A percentile compares a stretch with the other conserved stretches of the same genome.
phyloP scores from a whole-genome alignment of 2,329 filamentous ascomycete genomes.

The Fusarium goolgardi region DNA sequence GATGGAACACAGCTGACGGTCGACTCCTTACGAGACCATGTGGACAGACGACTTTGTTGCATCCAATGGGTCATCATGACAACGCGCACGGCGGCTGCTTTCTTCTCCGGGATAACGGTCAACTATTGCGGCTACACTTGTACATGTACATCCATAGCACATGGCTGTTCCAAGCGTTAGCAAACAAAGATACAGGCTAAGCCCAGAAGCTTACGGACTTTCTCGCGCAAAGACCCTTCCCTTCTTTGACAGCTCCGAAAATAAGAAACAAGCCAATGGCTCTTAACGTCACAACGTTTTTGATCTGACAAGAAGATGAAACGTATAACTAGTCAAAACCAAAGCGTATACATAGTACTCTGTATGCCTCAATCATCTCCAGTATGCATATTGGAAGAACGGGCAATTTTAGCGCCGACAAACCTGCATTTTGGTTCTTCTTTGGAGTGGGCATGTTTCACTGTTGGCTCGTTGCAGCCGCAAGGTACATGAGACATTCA shows the following conservation, averaged over 20 bases:
- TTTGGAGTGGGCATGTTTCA: constrained; percentile 33
- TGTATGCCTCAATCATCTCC: neutral
- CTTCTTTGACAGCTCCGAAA: neutral
- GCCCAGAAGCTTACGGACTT: constrained; percentile 3
- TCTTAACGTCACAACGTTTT: neutral
- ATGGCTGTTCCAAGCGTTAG: neutral
- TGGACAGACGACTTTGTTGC: constrained; percentile 25
- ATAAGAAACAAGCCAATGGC: neutral
- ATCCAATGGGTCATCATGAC: constrained; percentile 7
- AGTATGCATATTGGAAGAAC: neutral
- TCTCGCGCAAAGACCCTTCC: neutral
- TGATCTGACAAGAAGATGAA: constrained; percentile 6
- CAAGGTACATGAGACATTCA: constrained; percentile 40
- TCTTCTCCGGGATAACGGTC: neutral
- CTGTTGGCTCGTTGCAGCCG: constrained; percentile 19
- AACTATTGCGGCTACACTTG: neutral
- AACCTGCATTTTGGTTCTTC: constrained; percentile 14
- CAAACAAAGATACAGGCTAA: constrained; percentile 6
- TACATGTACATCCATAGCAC: neutral
- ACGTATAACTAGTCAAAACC: constrained; percentile 5
- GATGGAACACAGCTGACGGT: constrained; percentile 32
- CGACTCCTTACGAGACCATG: constrained; percentile 39
- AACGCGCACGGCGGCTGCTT: constrained; percentile 22
- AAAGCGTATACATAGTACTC: neutral
- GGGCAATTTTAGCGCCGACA: neutral